Base-by-base conservation (phyloP, 257 asterid species). In the Misopates orontium region DNA sequence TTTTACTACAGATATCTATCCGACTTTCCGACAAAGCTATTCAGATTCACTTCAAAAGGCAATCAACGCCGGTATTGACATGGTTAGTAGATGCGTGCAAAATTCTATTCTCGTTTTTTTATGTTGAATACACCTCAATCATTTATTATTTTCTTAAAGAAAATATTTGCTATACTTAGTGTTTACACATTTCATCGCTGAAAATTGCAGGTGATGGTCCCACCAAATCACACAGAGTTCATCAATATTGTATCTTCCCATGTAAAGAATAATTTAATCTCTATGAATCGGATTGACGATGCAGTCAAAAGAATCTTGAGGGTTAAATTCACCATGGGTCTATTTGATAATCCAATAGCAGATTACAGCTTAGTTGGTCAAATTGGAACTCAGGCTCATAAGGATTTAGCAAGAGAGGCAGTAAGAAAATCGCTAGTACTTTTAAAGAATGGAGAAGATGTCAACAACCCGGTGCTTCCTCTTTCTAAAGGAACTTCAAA, bases 401-500 rank as follows among this genome's bases (percentile, higher is more conserved):
- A 64, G 48, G 69, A 75, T 58, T 22, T 75, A 49, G 75, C 79
- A 5, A 70, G 79, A 66, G 75, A 70, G 42, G 79, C 79, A 0
- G 76, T 75, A 0, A 70, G 76, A 49, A 75, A 75, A 66, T 75
- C 79, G 17, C 72, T 75, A 0, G 79, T 75, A 0, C 75, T 75
- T 12, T 24, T 75, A 31, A 75, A 75, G 63, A 74, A 74, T 10
- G 79, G 75, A 22, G 17, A 69, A 28, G 17, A 69, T 14, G 60
- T 39, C 5, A 20, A 44, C 8, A 54, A 28, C 1, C 79, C 79
- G 11, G 1, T 75, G 51, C 20, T 75, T 3, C 79, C 75, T 6
- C 69, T 75, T 10, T 56, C 75, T 1, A 70, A 70, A 56, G 57
- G 22, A 19, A 12, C 72, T 23, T 64, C 79, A 0, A 75, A 44